Conservation (phyloP, 148 eudicot species). For the Camellia japonica region DNA sequence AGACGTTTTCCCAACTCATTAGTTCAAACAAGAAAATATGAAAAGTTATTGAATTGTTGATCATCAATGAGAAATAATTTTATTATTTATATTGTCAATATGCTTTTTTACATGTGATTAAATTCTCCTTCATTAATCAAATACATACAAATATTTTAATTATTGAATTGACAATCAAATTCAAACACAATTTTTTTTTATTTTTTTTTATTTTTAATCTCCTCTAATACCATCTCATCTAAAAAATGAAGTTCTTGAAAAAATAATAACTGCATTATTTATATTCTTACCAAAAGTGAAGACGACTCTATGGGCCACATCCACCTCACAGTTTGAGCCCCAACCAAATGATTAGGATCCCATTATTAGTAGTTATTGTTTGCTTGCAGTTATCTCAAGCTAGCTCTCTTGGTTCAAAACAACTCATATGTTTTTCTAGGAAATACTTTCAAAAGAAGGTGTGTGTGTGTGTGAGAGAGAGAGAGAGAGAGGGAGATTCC, state of each 20-base stretch:
- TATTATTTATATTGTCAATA: too few species aligned
- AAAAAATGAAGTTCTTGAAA: too few species aligned
- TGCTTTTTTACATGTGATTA: too few species aligned
- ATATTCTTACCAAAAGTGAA: background rate
- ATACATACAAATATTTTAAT: too few species aligned
- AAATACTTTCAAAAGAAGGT: background rate
- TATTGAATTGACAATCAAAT: too few species aligned
- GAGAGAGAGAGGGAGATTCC: conserved; percentile 14
- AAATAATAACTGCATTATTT: too few species aligned
- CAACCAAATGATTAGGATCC: conserved; percentile 7
- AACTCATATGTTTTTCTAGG: background rate
- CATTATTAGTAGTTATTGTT: background rate
- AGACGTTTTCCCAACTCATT: conserved; percentile 28
- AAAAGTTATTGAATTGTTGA: background rate
- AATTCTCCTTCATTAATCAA: too few species aligned
- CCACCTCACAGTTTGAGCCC: conserved; percentile 18
- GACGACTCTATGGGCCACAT: background rate
- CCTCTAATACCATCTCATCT: too few species aligned
- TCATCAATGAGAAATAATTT: too few species aligned
- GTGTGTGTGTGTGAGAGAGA: background rate
- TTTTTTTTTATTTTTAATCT: too few species aligned
- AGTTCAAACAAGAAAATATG: background rate
- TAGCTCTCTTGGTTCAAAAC: background rate
- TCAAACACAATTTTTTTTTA: too few species aligned
- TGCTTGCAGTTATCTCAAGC: conserved; percentile 6